phyloP scores from a whole-genome alignment of 2,329 filamentous ascomycete species.

The Colletotrichum sp. region DNA sequence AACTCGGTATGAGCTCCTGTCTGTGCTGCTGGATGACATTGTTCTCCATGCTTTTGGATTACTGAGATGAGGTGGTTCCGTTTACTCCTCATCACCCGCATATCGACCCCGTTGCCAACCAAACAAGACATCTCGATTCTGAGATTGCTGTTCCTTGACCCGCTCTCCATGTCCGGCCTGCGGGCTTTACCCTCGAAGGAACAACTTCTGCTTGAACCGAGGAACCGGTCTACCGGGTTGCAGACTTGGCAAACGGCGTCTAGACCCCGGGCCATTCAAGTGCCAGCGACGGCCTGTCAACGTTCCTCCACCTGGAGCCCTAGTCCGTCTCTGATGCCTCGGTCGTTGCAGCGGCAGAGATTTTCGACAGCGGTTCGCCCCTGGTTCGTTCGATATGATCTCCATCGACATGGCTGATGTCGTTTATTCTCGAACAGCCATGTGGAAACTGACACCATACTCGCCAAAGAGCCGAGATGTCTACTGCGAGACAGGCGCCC shows the following conservation, averaged over 20 bases:
- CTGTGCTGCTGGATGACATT: background rate
- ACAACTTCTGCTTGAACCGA: background rate
- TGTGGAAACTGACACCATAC: background rate
- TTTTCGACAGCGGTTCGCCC: background rate
- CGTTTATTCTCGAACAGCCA: background rate
- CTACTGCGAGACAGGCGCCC: background rate
- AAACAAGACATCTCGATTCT: background rate
- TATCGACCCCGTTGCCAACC: background rate
- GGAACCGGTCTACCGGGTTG: conserved; percentile 15
- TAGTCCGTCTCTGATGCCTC: background rate
- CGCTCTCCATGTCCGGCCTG: background rate
- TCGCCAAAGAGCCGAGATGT: background rate
- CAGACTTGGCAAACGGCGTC: conserved; percentile 1
- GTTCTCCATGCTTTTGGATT: background rate
- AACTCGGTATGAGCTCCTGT: background rate
- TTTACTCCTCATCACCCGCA: background rate
- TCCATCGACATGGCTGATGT: background rate
- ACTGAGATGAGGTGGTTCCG: background rate
- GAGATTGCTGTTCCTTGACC: background rate
- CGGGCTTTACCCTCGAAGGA: background rate
- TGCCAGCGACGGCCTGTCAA: background rate
- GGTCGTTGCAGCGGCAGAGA: background rate
- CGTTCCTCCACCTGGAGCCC: background rate
- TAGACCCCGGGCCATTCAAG: background rate
- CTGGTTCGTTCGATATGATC: background rate